Base-by-base conservation (phyloP, 2,329 filamentous ascomycete genomes). In the Phaeoacremonium minimum region DNA sequence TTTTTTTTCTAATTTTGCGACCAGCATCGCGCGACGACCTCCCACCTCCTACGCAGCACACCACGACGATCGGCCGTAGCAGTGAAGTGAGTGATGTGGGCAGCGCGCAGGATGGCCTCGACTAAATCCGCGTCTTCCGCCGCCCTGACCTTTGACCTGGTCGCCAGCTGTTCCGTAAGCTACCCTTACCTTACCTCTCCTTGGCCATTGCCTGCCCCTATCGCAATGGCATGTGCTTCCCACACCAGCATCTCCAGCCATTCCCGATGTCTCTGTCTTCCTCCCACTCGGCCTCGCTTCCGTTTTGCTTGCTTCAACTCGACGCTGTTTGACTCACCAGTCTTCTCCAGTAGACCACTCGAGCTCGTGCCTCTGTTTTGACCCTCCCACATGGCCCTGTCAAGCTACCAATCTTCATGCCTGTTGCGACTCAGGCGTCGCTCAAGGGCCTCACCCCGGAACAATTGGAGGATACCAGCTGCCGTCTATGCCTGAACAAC, bases 321-420 rank as follows among this genome's bases (percentile, higher is more conserved):
- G n/a, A n/a, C n/a, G n/a, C n/a, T n/a, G n/a, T n/a, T n/a, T n/a
- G n/a, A 16, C 30, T 18, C 32, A 11, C 36, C 33, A 16, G 35
- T 35, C 35, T 33, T 17, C 31, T 35, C 29, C 30, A 37, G 30
- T 46, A 97, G 91, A 94, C 89, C 33, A 97, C 91, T 9, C 88
- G 91, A 71, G 93, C 93, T 17, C 85, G 93, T 48, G 93, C 93
- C 33, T 93, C 93, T 36, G 81, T 80, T 41, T 73, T 98, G 36
- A 85, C 83, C 32, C 80, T 98, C 17, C 91, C 93, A 34, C 94
- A 98, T 78, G 93, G 93, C 40, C 75, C 84, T 2, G 90, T 98
- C 17, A 79, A 85, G 51, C 77, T 97, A 18, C 93, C 94, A 7
- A 81, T 97, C 40, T 98, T 98, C 63, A 98, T 98, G 93, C 93